phyloP scores from a whole-genome alignment of 2,329 filamentous ascomycete species.

The Aspergillus transmontanensis region DNA sequence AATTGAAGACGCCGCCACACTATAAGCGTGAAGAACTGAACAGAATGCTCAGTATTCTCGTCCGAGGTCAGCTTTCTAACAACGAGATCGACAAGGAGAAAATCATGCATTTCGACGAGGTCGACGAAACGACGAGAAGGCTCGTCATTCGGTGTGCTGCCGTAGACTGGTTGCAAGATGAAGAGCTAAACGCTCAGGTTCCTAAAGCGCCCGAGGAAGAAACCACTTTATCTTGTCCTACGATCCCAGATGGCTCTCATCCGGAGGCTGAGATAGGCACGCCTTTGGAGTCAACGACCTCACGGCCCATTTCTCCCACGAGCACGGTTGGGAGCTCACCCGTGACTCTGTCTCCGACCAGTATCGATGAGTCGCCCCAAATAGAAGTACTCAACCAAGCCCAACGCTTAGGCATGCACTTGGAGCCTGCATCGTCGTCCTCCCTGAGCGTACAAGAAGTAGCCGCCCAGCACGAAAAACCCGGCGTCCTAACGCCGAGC shows the following conservation, averaged over 20 bases:
- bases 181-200: constrained; percentile 19
- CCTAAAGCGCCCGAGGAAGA: constrained; percentile 16
- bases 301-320: constrained; percentile 38
- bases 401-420: constrained; percentile 65
- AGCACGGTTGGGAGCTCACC: constrained; percentile 36
- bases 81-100: constrained; percentile 46
- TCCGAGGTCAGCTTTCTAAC: constrained; percentile 70
- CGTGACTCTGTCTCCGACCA: constrained; percentile 52
- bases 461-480: constrained; percentile 77
- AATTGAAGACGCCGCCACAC: constrained; percentile 80
- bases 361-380: background rate
- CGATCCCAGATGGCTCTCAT: constrained; percentile 9
- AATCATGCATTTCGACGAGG: constrained; percentile 52
- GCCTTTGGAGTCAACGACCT: constrained; percentile 32
- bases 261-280: constrained; percentile 24
- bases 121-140: constrained; percentile 52
- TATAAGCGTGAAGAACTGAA: constrained; percentile 89
- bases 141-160: constrained; percentile 50
- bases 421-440: constrained; percentile 70
- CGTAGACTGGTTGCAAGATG: constrained; percentile 49
- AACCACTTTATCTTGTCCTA: background rate
- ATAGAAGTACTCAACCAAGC: constrained; percentile 19
- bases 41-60: constrained; percentile 72
- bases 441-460: constrained; percentile 76
- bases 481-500: constrained; percentile 79